These are phyloP conservation scores for Margaritispora aquatica DNA, from an alignment of 495 filamentous ascomycete genomes.

Conservation along the genomic window DNA sequence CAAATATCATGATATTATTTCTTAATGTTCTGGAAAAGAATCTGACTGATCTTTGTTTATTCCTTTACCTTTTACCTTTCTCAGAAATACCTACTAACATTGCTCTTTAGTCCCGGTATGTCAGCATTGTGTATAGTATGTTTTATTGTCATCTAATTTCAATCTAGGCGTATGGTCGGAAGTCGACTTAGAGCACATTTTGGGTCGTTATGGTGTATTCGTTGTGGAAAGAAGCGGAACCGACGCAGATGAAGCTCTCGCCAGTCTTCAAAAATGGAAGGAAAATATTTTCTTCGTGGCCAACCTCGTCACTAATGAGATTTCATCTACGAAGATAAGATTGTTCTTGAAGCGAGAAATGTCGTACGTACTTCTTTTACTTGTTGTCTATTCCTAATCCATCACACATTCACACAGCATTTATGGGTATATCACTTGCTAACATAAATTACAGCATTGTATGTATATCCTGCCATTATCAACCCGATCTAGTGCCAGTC, in stretches of 20 bases:
- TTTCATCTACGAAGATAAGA: not conserved
- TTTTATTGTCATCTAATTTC: not conserved
- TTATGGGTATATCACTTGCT: too few relatives aligned
- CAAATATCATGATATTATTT: too few relatives aligned
- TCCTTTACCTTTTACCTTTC: not conserved
- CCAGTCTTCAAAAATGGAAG: constrained; percentile 59
- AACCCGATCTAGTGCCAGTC: too few relatives aligned
- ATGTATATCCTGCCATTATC: too few relatives aligned
- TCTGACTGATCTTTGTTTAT: too few relatives aligned
- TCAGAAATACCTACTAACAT: not conserved
- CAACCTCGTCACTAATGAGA: not conserved
- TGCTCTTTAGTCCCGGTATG: constrained; percentile 3
- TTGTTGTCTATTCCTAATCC: too few relatives aligned
- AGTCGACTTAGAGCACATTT: constrained; percentile 13
- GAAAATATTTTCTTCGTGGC: constrained; percentile 55
- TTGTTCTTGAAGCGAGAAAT: too few relatives aligned
- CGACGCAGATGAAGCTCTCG: constrained; percentile 77
- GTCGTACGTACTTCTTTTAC: too few relatives aligned
- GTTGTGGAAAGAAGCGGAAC: constrained; percentile 89
- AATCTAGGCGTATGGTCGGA: not conserved
- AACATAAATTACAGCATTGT: too few relatives aligned
- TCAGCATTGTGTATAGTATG: not conserved
- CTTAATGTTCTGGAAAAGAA: too few relatives aligned
- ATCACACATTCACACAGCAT: too few relatives aligned
- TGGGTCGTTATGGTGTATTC: constrained; percentile 81